Evolutionary conservation across 306 rosid genomes (phyloP).

Genomic region (Hippophae gyantsensis): DNA sequence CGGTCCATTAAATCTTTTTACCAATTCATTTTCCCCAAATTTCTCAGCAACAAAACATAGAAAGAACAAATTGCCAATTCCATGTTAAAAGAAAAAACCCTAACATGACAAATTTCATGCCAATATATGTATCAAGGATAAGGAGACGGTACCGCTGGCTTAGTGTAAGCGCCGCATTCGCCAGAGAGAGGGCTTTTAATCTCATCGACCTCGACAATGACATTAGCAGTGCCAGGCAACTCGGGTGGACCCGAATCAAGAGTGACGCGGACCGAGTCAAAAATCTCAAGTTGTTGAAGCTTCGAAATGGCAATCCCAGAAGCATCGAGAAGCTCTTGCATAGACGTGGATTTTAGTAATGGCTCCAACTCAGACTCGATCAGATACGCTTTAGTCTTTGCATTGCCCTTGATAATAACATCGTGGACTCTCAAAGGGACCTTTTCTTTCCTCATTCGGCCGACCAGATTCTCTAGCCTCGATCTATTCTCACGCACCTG

Average conservation of each 20-base stretch:
- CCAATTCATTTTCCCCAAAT: conserved; percentile 6
- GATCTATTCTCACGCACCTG: conserved; percentile 37
- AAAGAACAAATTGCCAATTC: not conserved
- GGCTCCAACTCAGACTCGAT: conserved; percentile 71
- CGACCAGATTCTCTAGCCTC: conserved; percentile 43
- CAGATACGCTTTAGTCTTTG: conserved; percentile 67
- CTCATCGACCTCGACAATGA: conserved; percentile 63
- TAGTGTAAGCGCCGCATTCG: conserved; percentile 58
- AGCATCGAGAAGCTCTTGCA: conserved; percentile 69
- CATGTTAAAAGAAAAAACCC: not conserved
- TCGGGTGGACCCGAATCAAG: conserved; percentile 86
- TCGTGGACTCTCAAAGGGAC: conserved; percentile 82
- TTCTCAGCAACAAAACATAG: conserved; percentile 15
- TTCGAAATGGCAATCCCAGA: conserved; percentile 50
- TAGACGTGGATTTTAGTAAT: conserved; percentile 45
- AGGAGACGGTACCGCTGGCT: conserved; percentile 53
- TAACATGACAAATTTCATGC: not conserved
- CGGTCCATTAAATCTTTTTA: not conserved
- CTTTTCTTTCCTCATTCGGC: conserved; percentile 49
- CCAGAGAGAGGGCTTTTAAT: conserved; percentile 41
- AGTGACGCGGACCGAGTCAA: conserved; percentile 51
- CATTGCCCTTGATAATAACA: conserved; percentile 68
- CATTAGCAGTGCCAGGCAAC: conserved; percentile 73
- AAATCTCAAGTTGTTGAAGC: conserved; percentile 65
- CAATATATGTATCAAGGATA: conserved; percentile 1